A percentile compares a stretch with the other conserved stretches of the same genome.
Evolutionary conservation across 345 rosid species (phyloP).

Genomic region (Salix brachista): DNA sequence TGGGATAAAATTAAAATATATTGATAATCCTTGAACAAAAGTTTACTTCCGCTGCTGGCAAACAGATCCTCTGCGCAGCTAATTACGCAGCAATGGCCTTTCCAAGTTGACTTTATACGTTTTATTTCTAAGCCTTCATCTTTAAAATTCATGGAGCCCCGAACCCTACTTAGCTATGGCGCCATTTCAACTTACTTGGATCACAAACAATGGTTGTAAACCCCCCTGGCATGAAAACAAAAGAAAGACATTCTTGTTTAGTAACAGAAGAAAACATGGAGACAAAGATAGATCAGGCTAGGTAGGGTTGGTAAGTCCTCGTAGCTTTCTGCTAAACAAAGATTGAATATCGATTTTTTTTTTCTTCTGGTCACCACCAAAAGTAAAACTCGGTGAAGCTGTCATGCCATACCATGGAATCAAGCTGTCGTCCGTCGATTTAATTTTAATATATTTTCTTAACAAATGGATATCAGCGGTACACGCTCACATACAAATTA

Average conservation of each 20-base stretch:
- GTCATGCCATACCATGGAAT: background rate
- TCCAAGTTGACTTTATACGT: background rate
- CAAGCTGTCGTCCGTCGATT: no score
- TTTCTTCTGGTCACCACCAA: background rate
- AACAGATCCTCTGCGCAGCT: background rate
- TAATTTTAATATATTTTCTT: background rate
- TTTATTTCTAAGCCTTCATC: no score
- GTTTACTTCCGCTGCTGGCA: background rate
- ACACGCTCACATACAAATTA: no score
- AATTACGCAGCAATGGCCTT: background rate
- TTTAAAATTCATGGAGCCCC: conserved; percentile 43
- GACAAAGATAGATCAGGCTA: conserved; percentile 4
- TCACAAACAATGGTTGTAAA: background rate
- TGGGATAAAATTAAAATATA: no score
- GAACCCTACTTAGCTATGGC: conserved; percentile 23
- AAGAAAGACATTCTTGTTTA: background rate
- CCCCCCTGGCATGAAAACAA: background rate
- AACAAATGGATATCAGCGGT: background rate
- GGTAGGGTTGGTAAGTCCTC: conserved; percentile 3
- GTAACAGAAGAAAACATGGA: background rate
- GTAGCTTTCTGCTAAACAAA: background rate
- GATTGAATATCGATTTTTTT: background rate
- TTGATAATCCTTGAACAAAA: background rate
- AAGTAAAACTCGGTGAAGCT: background rate
- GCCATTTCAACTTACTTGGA: conserved; percentile 11